Evolutionary conservation across 1,284 basidiomycete species (phyloP).

Genomic region (Chondrostereum purpureum): DNA sequence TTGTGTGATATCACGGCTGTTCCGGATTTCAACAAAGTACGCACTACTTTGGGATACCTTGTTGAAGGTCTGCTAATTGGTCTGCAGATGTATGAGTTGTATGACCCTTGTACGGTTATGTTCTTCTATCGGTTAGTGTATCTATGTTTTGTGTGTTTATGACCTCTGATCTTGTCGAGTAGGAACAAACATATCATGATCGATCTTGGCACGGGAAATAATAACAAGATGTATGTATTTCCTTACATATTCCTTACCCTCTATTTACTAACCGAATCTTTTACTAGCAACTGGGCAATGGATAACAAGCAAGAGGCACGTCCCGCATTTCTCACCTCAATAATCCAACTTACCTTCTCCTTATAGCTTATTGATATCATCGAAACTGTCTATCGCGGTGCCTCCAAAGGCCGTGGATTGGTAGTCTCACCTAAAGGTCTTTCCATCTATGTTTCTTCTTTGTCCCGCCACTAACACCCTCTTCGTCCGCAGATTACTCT

Average conservation of each 20-base stretch:
- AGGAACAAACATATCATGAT: slow-evolving; percentile 99
- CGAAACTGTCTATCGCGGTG: slow-evolving; percentile 97
- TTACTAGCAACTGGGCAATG: slow-evolving; percentile 97
- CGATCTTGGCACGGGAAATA: slow-evolving; percentile 98
- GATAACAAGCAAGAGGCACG: slow-evolving; percentile 92
- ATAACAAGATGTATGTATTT: slow-evolving; percentile 90
- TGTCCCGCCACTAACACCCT: slow-evolving; percentile 4
- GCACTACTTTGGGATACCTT: slow-evolving; percentile 15
- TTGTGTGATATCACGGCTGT: slow-evolving; percentile 95
- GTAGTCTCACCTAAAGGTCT: slow-evolving; percentile 94
- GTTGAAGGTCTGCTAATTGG: slow-evolving; percentile 1
- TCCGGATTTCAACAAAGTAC: slow-evolving; percentile 97
- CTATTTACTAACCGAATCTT: slow-evolving; percentile 4
- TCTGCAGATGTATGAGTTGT: slow-evolving; percentile 85
- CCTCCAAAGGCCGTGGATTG: slow-evolving; percentile 95
- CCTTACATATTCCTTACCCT: not conserved
- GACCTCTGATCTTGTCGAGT: slow-evolving; percentile 5
- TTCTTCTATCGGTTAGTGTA: slow-evolving; percentile 85
- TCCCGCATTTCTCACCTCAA: slow-evolving; percentile 1
- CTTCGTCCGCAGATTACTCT: slow-evolving; percentile 60
- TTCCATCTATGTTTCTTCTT: slow-evolving; percentile 15
- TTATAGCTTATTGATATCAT: slow-evolving; percentile 91
- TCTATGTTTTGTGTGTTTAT: slow-evolving; percentile 4
- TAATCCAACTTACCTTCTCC: slow-evolving; percentile 9
- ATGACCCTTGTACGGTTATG: slow-evolving; percentile 95